Evolutionary conservation across 2,329 filamentous ascomycete species (phyloP), one percentile per base, ranked within the genome.

Genomic region (Spiromastix sp.): DNA sequence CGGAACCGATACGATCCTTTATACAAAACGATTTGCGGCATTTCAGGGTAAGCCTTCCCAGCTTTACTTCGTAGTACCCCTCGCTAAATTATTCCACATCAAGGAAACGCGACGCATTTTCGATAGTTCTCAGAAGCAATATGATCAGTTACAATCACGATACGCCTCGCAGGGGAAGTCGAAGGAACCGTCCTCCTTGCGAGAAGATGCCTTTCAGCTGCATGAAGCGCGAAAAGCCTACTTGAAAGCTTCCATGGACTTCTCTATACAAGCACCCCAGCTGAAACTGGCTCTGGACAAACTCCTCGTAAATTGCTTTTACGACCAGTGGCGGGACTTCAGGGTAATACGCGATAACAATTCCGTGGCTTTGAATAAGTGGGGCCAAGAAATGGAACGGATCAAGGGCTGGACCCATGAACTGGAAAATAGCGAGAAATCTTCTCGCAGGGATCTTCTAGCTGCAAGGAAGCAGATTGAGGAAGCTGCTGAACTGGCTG

Each of bases 171-270:
- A 95, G 59, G 82, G 79, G 45, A 96, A 95, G 66, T 80, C 85
- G 4, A 98, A 96, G 61, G 91, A 98, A 59, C 76, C 89, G 0
- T 95, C 86, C 0, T 76, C 86, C 1, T 67, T 98, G 37, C 74
- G 91, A 41, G 91, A 98, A 58, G 91, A 98, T 60, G 91, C 91
- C 1, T 98, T 98, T 51, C 80, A 91, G 54, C 76, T 96, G 24
- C 91, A 94, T 55, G 91, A 96, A 65, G 83, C 85, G 16, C 77
- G 89, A 39, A 93, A 91, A 52, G 75, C 79, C 20, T 98, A 98
- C 56, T 68, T 96, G 28, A 89, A 86, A 55, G 82, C 87, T 1
- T 87, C 85, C 10, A 79, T 98, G 74, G 91, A 98, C 58, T 96
- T 87, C 55, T 93, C 85, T 49, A 77, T 91, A 45, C 72, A 85